A percentile compares a stretch with the other conserved stretches of the same genome.
phyloP scores from a whole-genome alignment of 129 eudicot genomes.

The Pittosporum tobira region DNA sequence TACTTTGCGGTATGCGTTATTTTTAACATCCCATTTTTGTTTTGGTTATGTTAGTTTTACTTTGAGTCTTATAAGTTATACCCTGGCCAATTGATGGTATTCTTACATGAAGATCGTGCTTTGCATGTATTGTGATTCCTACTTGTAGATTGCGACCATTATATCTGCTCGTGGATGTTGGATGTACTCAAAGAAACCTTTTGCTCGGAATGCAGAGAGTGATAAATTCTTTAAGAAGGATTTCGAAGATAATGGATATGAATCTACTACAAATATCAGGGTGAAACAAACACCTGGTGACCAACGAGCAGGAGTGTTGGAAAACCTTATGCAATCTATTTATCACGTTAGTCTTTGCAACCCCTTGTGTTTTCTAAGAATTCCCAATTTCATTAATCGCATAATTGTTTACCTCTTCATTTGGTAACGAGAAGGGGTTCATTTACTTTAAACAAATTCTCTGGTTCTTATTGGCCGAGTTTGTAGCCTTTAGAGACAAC shows the following conservation, averaged over 20 bases:
- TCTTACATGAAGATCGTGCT: neutral
- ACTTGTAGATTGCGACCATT: constrained; percentile 54
- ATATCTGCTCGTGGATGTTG: constrained; percentile 70
- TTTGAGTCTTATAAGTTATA: neutral
- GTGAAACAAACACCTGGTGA: constrained; percentile 14
- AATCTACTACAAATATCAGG: constrained; percentile 5
- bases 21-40: neutral
- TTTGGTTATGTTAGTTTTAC: too few relatives aligned
- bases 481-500: neutral
- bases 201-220: constrained; percentile 24
- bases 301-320: constrained; percentile 46
- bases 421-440: neutral
- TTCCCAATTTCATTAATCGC: neutral
- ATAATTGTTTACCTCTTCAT: neutral
- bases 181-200: constrained; percentile 25
- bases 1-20: constrained; percentile 66
- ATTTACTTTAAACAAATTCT: too few relatives aligned
- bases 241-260: constrained; percentile 3
- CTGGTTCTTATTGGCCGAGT: neutral
- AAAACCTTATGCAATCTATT: constrained; percentile 36
- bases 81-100: neutral
- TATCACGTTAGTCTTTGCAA: constrained; percentile 42
- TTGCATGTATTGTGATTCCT: constrained; percentile 3
- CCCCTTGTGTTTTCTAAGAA: neutral
- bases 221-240: constrained; percentile 29